A percentile compares a stretch with the other conserved stretches of the same genome.
These are phyloP conservation scores for Pyrenula aspistea DNA, from an alignment of 495 filamentous ascomycete genomes.

Conservation along the genomic window DNA sequence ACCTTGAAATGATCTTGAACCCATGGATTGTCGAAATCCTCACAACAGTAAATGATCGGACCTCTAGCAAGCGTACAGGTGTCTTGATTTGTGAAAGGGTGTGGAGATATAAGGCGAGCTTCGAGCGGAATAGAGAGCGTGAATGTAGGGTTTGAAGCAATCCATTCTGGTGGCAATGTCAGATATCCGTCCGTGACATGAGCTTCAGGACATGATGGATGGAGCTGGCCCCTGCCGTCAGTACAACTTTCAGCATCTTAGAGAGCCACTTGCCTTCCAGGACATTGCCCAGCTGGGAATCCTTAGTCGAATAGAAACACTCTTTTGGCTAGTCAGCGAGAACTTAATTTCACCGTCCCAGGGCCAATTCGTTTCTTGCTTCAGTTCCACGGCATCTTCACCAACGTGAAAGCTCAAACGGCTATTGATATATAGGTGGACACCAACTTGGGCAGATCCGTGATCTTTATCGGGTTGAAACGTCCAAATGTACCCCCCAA, in stretches of 20 bases:
- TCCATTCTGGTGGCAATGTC: constrained; percentile 23
- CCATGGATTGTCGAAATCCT: constrained; percentile 46
- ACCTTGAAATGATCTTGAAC: constrained; percentile 44
- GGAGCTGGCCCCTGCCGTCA: constrained; percentile 13
- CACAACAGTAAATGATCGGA: constrained; percentile 45
- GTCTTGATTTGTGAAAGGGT: constrained; percentile 38
- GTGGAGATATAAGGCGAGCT: constrained; percentile 33
- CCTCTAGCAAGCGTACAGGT: constrained; percentile 38
- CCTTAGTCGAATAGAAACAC: constrained; percentile 27
- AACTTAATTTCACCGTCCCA: constrained; percentile 41
- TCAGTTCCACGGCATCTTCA: constrained; percentile 22
- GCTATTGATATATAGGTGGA: constrained; percentile 40
- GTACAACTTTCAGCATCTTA: neutral
- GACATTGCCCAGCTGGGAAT: constrained; percentile 37
- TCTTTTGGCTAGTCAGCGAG: constrained; percentile 15
- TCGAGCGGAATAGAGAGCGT: constrained; percentile 26
- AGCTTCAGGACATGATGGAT: constrained; percentile 8
- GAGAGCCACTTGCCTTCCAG: constrained; percentile 21
- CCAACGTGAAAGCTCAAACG: constrained; percentile 25
- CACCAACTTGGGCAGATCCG: constrained; percentile 23
- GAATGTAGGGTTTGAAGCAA: constrained; percentile 18
- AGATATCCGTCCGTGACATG: constrained; percentile 35
- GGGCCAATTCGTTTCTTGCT: constrained; percentile 41
- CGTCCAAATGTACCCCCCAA: constrained; percentile 43
- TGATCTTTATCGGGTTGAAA: constrained; percentile 11